Percentiles rank a stretch among this genome's conserved stretches.
phyloP scores from a whole-genome alignment of 2,329 filamentous ascomycete genomes.

The Endothia cerciana region DNA sequence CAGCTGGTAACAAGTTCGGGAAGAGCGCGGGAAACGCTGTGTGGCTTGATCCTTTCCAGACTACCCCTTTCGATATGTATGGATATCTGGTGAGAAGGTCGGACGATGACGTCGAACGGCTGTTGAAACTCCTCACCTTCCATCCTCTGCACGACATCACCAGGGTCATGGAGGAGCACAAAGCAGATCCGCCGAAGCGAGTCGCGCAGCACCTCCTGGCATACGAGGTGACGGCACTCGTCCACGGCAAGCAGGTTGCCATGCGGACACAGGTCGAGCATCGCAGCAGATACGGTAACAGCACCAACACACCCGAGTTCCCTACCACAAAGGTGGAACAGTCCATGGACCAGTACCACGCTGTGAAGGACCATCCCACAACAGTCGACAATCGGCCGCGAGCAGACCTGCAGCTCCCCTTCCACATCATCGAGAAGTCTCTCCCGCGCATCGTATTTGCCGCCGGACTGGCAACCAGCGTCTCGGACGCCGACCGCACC shows the following conservation, averaged over 20 bases:
- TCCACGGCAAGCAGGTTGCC: conserved; percentile 73
- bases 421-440: conserved; percentile 54
- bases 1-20: conserved; percentile 87
- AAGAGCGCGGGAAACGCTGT: conserved; percentile 94
- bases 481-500: conserved; percentile 62
- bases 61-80: conserved; percentile 83
- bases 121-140: conserved; percentile 91
- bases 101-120: conserved; percentile 78
- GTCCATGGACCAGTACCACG: conserved; percentile 28
- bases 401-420: conserved; percentile 62
- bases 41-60: conserved; percentile 86
- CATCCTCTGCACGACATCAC: conserved; percentile 72
- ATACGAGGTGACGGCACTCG: conserved; percentile 76
- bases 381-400: conserved; percentile 52
- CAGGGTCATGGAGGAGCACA: conserved; percentile 69
- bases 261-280: conserved; percentile 62
- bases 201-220: conserved; percentile 84
- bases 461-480: conserved; percentile 60
- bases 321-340: conserved; percentile 4
- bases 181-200: conserved; percentile 68
- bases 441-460: conserved; percentile 64
- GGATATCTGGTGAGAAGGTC: conserved; percentile 84
- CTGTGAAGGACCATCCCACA: conserved; percentile 30
- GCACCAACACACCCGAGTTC: neutral
- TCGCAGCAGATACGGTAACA: conserved; percentile 50